These are phyloP conservation scores for Cymodocea nodosa DNA, from an alignment of 116 monocot species.

Conservation along the genomic window DNA sequence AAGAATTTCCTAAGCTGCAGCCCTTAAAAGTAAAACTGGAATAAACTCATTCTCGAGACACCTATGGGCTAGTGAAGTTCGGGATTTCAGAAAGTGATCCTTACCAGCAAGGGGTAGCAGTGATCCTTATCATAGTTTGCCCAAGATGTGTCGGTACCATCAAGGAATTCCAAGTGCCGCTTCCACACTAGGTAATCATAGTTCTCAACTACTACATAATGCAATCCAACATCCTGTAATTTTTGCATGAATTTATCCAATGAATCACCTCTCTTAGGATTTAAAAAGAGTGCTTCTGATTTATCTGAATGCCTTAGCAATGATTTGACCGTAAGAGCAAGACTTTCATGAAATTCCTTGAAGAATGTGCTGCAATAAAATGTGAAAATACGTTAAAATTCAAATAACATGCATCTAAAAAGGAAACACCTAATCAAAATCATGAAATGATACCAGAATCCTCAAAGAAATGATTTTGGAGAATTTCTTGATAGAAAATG, in stretches of 20 bases:
- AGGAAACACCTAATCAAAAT: not conserved
- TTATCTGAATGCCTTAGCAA: slow-evolving; percentile 35
- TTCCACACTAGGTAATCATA: slow-evolving; percentile 61
- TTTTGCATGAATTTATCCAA: slow-evolving; percentile 54
- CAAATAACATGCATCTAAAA: not conserved
- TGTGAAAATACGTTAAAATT: not conserved
- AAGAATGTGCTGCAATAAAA: slow-evolving; percentile 67
- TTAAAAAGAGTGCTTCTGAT: slow-evolving; percentile 76
- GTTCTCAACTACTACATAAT: slow-evolving; percentile 53
- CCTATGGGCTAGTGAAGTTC: too few species aligned
- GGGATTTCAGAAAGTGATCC: slow-evolving; percentile 20
- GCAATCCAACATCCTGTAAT: slow-evolving; percentile 37
- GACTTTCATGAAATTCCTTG: slow-evolving; percentile 72
- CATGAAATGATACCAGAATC: not conserved
- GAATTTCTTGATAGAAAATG: too few species aligned
- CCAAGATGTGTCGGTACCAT: slow-evolving; percentile 51
- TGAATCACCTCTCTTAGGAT: slow-evolving; percentile 88
- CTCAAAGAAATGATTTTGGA: too few species aligned
- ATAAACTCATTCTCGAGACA: too few species aligned
- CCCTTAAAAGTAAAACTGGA: too few species aligned
- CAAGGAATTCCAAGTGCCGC: slow-evolving; percentile 48
- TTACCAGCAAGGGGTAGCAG: slow-evolving; percentile 73
- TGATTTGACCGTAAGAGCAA: slow-evolving; percentile 49
- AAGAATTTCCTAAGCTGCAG: too few species aligned
- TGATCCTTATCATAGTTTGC: slow-evolving; percentile 74